Evolutionary conservation across 2,329 filamentous ascomycete genomes (phyloP).

Genomic region (Cordyceps cicadae): DNA sequence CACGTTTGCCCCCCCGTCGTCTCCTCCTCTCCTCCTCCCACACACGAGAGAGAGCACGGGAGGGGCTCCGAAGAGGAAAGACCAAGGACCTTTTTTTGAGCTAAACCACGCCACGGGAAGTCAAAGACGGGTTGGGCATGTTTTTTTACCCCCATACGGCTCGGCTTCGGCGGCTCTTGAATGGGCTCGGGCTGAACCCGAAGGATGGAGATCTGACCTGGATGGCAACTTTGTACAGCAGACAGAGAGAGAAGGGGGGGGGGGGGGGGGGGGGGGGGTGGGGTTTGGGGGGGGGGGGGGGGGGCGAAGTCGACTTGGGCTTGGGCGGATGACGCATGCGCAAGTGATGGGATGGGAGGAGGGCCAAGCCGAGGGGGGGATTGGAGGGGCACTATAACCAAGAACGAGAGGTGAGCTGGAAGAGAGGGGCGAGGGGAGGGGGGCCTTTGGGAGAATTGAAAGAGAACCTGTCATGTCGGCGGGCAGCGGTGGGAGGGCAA

Average conservation of each 20-base stretch:
- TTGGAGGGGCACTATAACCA: constrained; percentile 1
- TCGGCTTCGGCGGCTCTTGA: not conserved
- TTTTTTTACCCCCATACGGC: not conserved
- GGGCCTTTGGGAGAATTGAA: not conserved
- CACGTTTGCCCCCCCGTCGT: not conserved
- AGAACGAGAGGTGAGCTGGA: not conserved
- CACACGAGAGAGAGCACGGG: not conserved
- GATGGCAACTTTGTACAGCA: not conserved
- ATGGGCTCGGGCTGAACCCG: not conserved
- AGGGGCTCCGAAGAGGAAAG: not conserved
- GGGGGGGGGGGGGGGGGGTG: too few relatives aligned
- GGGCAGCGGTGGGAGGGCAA: not conserved
- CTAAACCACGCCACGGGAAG: not conserved
- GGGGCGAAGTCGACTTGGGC: not conserved
- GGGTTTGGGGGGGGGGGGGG: too few relatives aligned
- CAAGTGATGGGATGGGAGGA: not conserved
- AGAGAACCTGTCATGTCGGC: too few relatives aligned
- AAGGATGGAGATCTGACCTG: not conserved
- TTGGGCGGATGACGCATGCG: constrained; percentile 11
- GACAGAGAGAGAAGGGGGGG: not conserved
- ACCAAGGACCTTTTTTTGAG: not conserved
- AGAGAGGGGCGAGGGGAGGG: not conserved
- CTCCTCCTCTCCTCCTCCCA: not conserved
- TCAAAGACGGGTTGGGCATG: not conserved
- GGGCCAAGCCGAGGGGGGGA: not conserved